Conservation (phyloP, 441 rosid genomes). For the Dalechampia spathulata region DNA sequence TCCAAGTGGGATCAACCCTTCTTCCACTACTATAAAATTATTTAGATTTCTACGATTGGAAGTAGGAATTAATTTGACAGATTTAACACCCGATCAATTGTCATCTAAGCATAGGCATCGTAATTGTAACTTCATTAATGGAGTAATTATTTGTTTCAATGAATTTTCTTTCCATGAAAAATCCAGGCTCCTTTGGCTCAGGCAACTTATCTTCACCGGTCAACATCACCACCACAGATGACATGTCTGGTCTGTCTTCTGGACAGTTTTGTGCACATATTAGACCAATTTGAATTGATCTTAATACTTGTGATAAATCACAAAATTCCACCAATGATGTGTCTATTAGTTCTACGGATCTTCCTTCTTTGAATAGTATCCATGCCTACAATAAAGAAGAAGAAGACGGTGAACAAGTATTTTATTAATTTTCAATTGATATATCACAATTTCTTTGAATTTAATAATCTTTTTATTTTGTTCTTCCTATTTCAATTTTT, state of each 20-base stretch:
- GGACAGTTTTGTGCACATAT: conserved; percentile 30
- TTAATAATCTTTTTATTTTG: too few relatives aligned
- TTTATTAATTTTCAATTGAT: too few relatives aligned
- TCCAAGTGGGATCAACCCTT: too few relatives aligned
- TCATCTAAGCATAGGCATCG: too few relatives aligned
- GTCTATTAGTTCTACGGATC: not conserved
- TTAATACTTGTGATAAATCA: conserved; percentile 7
- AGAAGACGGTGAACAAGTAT: too few relatives aligned
- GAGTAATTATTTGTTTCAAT: not conserved
- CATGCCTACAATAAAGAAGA: too few relatives aligned
- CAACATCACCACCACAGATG: conserved; percentile 33
- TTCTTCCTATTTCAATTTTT: too few relatives aligned
- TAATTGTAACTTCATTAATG: conserved; percentile 12
- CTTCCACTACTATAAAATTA: too few relatives aligned
- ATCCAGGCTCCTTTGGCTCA: conserved; percentile 29
- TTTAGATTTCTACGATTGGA: too few relatives aligned
- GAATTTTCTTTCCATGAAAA: conserved; percentile 5
- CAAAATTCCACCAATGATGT: not conserved
- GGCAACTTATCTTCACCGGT: conserved; percentile 20
- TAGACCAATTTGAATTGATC: conserved; percentile 26
- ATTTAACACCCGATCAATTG: too few relatives aligned
- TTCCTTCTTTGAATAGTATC: not conserved
- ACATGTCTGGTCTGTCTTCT: conserved; percentile 32
- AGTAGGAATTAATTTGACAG: too few relatives aligned
- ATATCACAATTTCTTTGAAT: too few relatives aligned